phyloP scores from a whole-genome alignment of 208 protist genomes.

The Acanthamoeba rhysodes region DNA sequence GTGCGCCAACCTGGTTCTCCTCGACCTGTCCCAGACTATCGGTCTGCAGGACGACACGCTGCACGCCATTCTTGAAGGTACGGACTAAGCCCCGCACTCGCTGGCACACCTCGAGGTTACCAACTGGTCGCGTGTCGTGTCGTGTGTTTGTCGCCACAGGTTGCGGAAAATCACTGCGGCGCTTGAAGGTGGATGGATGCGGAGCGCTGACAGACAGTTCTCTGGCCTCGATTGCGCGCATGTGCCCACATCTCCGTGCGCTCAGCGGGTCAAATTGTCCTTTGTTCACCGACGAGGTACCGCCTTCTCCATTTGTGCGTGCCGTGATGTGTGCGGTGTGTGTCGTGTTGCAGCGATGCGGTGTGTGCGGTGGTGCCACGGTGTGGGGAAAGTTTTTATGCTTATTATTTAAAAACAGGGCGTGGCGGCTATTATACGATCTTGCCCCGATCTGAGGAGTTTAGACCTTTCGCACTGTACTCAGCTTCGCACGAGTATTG shows the following conservation, averaged over 20 bases:
- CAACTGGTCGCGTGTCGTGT: too few relatives aligned
- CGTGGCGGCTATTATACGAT: background rate
- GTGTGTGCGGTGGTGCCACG: too few relatives aligned
- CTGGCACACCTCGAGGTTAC: too few relatives aligned
- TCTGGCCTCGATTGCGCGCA: background rate
- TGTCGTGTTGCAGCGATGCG: too few relatives aligned
- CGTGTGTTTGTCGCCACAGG: background rate
- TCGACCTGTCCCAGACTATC: background rate
- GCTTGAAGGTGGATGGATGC: background rate
- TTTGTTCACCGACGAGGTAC: background rate
- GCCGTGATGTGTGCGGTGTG: too few relatives aligned
- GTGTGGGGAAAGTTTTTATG: too few relatives aligned
- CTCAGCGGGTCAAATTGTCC: background rate
- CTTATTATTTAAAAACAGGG: background rate
- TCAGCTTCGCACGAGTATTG: background rate
- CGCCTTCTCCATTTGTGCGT: background rate
- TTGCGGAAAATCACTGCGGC: background rate
- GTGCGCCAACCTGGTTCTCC: background rate
- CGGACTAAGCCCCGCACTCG: background rate
- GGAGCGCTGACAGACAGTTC: background rate
- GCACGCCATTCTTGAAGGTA: background rate
- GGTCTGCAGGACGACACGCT: background rate
- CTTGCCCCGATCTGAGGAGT: background rate
- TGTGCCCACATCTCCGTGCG: background rate
- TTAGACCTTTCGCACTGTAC: background rate